A percentile compares a stretch with the other conserved stretches of the same genome.
phyloP scores from a whole-genome alignment of 805 yeast genomes.

The Yamadazyma phyllophila region DNA sequence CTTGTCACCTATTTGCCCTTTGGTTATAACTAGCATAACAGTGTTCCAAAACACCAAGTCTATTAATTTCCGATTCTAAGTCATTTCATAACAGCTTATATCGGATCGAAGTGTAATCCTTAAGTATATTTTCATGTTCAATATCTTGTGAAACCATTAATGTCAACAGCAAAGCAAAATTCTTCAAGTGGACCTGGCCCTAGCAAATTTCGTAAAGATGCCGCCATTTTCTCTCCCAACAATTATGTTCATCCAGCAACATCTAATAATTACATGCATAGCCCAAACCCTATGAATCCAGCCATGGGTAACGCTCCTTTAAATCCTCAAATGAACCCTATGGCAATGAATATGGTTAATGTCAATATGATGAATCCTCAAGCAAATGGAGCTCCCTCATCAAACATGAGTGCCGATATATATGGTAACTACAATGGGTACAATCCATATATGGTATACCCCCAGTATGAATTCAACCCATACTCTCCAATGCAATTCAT shows the following conservation, averaged over 20 bases:
- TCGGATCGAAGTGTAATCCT: neutral
- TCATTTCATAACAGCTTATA: neutral
- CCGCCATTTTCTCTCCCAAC: constrained; percentile 36
- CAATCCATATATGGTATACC: constrained; percentile 2
- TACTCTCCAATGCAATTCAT: constrained; percentile 7
- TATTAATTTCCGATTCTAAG: neutral
- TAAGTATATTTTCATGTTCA: constrained; percentile 3
- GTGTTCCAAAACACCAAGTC: too few relatives aligned
- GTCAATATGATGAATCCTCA: constrained; percentile 7
- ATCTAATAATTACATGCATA: constrained; percentile 4
- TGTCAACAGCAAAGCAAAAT: constrained; percentile 23
- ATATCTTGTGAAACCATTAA: constrained; percentile 6
- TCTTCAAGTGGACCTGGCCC: constrained; percentile 28
- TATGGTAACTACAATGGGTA: constrained; percentile 5
- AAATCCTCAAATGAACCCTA: constrained; percentile 7
- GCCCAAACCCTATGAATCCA: constrained; percentile 5
- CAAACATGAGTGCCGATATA: constrained; percentile 2
- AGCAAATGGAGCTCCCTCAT: constrained; percentile 4
- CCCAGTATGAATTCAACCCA: constrained; percentile 6
- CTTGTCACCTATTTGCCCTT: neutral
- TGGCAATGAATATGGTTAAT: constrained; percentile 9
- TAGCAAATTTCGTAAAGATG: constrained; percentile 38
- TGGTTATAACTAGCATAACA: neutral
- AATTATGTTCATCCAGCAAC: constrained; percentile 16
- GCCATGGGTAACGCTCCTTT: neutral